A percentile compares a stretch with the other conserved stretches of the same genome.
These are phyloP conservation scores for Fusarium ambrosium DNA, from an alignment of 2,329 filamentous ascomycete genomes.

Conservation along the genomic window DNA sequence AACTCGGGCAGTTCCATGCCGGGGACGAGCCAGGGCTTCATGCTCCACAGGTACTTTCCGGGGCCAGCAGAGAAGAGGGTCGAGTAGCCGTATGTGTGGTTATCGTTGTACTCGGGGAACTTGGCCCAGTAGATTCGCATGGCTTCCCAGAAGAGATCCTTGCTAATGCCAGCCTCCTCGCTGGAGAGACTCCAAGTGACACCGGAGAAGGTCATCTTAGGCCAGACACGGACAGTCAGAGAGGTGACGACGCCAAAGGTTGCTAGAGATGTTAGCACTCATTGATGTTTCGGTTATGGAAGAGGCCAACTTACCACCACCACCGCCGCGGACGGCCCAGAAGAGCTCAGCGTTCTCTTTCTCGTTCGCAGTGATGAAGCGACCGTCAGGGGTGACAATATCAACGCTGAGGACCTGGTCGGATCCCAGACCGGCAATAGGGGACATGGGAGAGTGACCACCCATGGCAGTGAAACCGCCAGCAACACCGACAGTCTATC, in stretches of 20 bases:
- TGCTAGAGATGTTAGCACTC: conserved; percentile 49
- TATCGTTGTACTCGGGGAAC: conserved; percentile 49
- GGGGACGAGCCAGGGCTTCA: conserved; percentile 54
- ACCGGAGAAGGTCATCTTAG: conserved; percentile 51
- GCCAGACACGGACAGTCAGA: conserved; percentile 51
- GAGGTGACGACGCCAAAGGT: conserved; percentile 60
- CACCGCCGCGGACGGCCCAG: conserved; percentile 64
- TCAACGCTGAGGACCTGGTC: conserved; percentile 66
- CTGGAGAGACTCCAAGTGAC: conserved; percentile 54
- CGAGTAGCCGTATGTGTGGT: conserved; percentile 49
- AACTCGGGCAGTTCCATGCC: conserved; percentile 51
- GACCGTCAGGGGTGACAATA: conserved; percentile 61
- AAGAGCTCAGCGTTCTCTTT: conserved; percentile 61
- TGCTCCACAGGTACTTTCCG: conserved; percentile 47
- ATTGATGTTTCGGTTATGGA: background rate
- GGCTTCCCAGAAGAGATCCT: conserved; percentile 51
- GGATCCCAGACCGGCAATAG: conserved; percentile 57
- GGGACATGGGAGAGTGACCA: conserved; percentile 63
- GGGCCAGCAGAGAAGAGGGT: conserved; percentile 26
- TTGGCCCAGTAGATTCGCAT: conserved; percentile 51
- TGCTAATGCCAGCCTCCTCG: conserved; percentile 44
- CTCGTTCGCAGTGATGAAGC: conserved; percentile 57
- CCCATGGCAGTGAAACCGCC: conserved; percentile 54
- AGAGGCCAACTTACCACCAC: conserved; percentile 32
- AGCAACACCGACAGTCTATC: conserved; percentile 46